phyloP scores from a whole-genome alignment of 2,329 filamentous ascomycete species.

The Colletotrichum navitas region DNA sequence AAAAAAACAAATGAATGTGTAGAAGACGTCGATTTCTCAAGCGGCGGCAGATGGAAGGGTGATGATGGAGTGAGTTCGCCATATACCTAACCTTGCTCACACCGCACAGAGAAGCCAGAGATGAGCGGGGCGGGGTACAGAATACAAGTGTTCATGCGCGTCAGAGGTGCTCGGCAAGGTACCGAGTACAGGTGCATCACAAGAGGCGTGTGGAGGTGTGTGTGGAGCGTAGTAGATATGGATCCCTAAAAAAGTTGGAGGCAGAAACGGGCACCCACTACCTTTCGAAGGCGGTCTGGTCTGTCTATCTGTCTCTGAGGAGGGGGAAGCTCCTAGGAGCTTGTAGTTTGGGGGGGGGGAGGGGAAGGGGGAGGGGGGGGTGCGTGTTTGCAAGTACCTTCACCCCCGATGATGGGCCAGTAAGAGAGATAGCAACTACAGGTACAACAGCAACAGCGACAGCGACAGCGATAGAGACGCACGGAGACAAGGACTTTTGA shows the following conservation, averaged over 20 bases:
- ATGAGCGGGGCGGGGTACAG: constrained; percentile 22
- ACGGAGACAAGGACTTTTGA: neutral
- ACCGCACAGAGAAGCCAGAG: constrained; percentile 2
- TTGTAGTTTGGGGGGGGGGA: neutral
- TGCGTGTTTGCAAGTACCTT: constrained; percentile 4
- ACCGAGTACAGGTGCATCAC: neutral
- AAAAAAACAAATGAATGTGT: constrained; percentile 24
- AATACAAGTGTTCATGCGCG: constrained; percentile 2
- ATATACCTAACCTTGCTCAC: constrained; percentile 16
- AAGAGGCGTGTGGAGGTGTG: constrained; percentile 6
- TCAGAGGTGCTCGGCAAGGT: constrained; percentile 15
- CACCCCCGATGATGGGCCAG: neutral
- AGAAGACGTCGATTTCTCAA: constrained; percentile 32
- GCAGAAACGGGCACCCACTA: constrained; percentile 34
- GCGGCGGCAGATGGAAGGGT: constrained; percentile 23
- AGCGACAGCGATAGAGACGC: no score
- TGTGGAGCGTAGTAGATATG: constrained; percentile 8
- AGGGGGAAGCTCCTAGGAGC: neutral
- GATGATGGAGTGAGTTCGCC: constrained; percentile 31
- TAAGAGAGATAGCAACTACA: neutral
- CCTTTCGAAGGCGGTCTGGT: constrained; percentile 36
- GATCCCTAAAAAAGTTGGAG: constrained; percentile 18
- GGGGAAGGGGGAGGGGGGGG: neutral
- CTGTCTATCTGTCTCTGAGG: constrained; percentile 10
- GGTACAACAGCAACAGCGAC: no score